Evolutionary conservation across 257 asterid species (phyloP), one percentile per base, ranked within the genome.

Genomic region (Ophiorrhiza pumila): DNA sequence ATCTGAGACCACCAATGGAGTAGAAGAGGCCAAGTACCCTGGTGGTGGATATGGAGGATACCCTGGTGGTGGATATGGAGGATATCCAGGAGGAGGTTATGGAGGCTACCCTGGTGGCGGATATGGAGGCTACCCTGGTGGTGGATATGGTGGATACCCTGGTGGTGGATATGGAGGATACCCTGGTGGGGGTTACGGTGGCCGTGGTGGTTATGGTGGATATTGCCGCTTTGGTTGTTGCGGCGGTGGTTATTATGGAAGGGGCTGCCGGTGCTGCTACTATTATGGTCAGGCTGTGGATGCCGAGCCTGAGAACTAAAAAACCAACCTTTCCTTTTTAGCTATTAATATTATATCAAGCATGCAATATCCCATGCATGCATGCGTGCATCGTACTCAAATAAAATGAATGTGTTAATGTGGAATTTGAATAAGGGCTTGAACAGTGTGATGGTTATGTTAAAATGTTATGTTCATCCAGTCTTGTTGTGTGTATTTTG

Each of bases 201-300:
- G 42, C 42, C 3, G 42, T 2, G 42, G 42, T 37, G 42, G 42
- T 3, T 3, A 25, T 27, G 35, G 52, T 10, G 53, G 67, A 4
- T 17, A 25, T 32, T 8, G 68, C 25, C 7, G 53, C 3, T 1
- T 1, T 32, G 42, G 66, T 2, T 41, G 57, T 7, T 35, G 55
- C 5, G 0, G 7, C 18, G 37, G 65, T 23, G 56, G 74, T 35
- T 70, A 65, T 13, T 4, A 25, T n/a, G n/a, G n/a, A n/a, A n/a
- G n/a, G 65, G 71, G 65, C 5, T 43, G 74, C 15, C 76, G 88
- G 1, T 75, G 80, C 55, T 61, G 71, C 42, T 74, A 46, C 41
- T 71, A 76, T 23, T 79, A 80, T 7, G 76, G 75, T 37, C 75
- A 78, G 15, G 79, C 69, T 31, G 68, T 32, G 37, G 71, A 39